Evolutionary conservation across 306 rosid genomes (phyloP).

Genomic region (Carpinus viminea): DNA sequence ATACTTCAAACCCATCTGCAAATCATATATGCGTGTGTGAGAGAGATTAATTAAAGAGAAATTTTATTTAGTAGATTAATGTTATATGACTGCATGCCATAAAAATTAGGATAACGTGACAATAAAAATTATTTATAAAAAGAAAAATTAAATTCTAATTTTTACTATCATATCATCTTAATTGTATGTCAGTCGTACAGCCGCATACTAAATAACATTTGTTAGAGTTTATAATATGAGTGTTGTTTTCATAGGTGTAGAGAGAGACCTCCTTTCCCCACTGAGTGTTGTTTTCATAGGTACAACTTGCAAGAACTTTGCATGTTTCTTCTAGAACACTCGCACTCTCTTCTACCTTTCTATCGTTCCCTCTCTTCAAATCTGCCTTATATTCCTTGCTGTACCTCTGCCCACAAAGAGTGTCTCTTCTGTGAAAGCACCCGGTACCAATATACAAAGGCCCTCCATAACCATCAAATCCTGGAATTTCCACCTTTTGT

Average conservation of each 20-base stretch:
- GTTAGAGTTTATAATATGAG: too few relatives aligned
- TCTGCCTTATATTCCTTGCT: background rate
- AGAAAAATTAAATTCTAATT: too few relatives aligned
- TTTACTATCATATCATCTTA: too few relatives aligned
- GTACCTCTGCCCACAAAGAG: background rate
- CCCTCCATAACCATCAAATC: conserved; percentile 4
- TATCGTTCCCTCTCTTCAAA: background rate
- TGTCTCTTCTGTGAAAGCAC: background rate
- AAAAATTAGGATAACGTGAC: too few relatives aligned
- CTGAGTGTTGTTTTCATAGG: conserved; percentile 2
- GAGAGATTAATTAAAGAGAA: too few relatives aligned
- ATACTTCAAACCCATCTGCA: conserved; percentile 28
- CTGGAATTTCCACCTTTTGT: background rate
- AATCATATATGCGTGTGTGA: background rate
- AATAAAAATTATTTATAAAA: too few relatives aligned
- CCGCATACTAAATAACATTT: too few relatives aligned
- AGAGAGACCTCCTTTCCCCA: conserved; percentile 9
- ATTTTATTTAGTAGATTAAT: too few relatives aligned
- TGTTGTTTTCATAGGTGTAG: too few relatives aligned
- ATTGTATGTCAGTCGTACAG: too few relatives aligned
- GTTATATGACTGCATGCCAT: too few relatives aligned
- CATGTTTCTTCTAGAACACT: background rate
- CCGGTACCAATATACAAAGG: background rate
- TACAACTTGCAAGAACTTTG: conserved; percentile 3
- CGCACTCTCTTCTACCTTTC: background rate